Evolutionary conservation across 192 early-diverging fungal genomes (phyloP), one percentile per base, ranked within the genome.

Genomic region (Coemansia sp.): DNA sequence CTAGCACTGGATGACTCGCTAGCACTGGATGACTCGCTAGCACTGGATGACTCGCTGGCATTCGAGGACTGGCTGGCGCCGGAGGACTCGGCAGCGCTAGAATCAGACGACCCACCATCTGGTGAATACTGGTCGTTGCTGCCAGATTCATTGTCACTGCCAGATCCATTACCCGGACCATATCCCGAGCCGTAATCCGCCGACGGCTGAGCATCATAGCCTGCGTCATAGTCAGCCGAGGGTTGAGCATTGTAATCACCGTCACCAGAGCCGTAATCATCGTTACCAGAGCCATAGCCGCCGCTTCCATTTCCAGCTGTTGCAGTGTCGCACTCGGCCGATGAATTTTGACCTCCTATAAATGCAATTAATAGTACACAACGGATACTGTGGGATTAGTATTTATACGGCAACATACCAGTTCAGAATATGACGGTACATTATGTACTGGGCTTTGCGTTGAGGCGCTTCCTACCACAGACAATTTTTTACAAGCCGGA

Each of bases 201-300:
- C 3, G 56, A 43, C 4, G 50, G 45, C 26, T 23, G 32, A 41
- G 37, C 62, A 55, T 53, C 62, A 49, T 48, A 48, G 26, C 14
- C 45, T 23, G 43, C 48, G 13, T 59, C 66, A 13, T 59, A 49
- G 22, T 57, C 35, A 1, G 24, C 18, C 1, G 56, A 43, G 12
- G 50, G 45, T 16, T 23, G 32, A 41, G 48, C 64, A 52, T 57
- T 52, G 12, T 69, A 61, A 7, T 57, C 38, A 24, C 38, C 53
- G n/a, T 11, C 41, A 7, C 50, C 50, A 53, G 49, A 39, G 1
- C 61, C 57, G 12, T 69, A 61, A 7, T 57, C 38, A 24, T 49
- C 47, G 22, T 11, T 53, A 1, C 50, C 50, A 53, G 49, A 39
- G 0, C 61, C 61, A 29, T 16, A 18, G 19, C 20, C 20, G 49